Evolutionary conservation across 208 protist genomes (phyloP).

Genomic region (Wallacemonas sp.): DNA sequence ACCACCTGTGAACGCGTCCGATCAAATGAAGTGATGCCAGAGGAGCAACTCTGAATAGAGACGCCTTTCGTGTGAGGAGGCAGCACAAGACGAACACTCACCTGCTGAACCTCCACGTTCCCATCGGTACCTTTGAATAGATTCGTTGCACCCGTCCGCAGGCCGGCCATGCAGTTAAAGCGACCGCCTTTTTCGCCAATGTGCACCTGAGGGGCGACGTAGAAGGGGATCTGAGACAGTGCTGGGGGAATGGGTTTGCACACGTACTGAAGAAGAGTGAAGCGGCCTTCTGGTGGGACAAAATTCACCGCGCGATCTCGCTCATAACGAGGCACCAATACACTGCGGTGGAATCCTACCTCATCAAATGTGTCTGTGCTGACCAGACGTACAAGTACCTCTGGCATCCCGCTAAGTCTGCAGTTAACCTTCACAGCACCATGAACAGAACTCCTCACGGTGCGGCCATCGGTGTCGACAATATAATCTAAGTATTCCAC

Average conservation of each 20-base stretch:
- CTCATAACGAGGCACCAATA: slow-evolving; percentile 68
- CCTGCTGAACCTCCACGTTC: slow-evolving; percentile 56
- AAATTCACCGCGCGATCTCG: slow-evolving; percentile 79
- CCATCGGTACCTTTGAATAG: slow-evolving; percentile 24
- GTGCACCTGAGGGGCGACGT: slow-evolving; percentile 88
- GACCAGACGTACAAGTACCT: slow-evolving; percentile 73
- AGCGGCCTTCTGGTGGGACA: slow-evolving; percentile 89
- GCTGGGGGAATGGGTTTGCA: slow-evolving; percentile 43
- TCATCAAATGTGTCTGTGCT: slow-evolving; percentile 76
- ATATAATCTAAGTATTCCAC: slow-evolving; percentile 86
- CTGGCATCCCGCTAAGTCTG: slow-evolving; percentile 88
- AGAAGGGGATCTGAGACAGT: slow-evolving; percentile 68
- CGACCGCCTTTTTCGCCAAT: slow-evolving; percentile 66
- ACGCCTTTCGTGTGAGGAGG: slow-evolving; percentile 56
- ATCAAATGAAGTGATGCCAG: slow-evolving; percentile 76
- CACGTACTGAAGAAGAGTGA: slow-evolving; percentile 85
- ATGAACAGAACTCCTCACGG: slow-evolving; percentile 57
- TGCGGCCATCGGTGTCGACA: slow-evolving; percentile 73
- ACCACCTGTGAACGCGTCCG: slow-evolving; percentile 49
- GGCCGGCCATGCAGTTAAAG: slow-evolving; percentile 88
- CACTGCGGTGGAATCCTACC: slow-evolving; percentile 88
- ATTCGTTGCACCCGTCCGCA: slow-evolving; percentile 33
- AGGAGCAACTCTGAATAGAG: slow-evolving; percentile 64
- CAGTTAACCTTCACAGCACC: slow-evolving; percentile 84
- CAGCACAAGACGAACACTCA: slow-evolving; percentile 72